Conservation (phyloP, 1,284 basidiomycete species). For the Ganoderma sp. region DNA sequence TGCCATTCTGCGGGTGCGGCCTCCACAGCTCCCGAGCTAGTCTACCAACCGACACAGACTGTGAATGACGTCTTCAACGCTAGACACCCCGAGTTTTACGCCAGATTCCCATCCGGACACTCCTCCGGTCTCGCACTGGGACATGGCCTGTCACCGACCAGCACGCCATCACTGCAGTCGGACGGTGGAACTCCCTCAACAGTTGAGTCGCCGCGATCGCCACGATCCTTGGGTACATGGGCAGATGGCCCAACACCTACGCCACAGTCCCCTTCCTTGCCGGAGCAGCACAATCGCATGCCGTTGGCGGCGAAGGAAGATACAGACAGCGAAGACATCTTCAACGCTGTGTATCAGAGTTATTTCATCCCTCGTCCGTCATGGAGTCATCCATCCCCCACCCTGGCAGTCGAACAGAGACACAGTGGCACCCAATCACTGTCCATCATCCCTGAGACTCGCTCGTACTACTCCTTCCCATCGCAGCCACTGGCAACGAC, state of each 20-base stretch:
- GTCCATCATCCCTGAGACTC: neutral
- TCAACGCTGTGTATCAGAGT: neutral
- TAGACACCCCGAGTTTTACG: neutral
- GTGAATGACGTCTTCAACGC: neutral
- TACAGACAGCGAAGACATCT: neutral
- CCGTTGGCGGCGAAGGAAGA: neutral
- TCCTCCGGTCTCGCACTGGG: too few species aligned
- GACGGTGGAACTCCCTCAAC: neutral
- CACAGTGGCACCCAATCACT: neutral
- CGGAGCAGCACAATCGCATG: neutral
- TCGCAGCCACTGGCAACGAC: too few species aligned
- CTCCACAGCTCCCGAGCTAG: neutral
- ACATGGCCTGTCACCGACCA: too few species aligned
- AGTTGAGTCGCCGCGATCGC: neutral
- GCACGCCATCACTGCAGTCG: neutral
- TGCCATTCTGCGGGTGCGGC: neutral
- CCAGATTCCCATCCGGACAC: neutral
- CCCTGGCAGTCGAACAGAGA: neutral
- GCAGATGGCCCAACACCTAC: neutral
- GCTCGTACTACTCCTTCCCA: too few species aligned
- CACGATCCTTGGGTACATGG: neutral
- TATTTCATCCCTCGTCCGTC: neutral
- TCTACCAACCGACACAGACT: neutral
- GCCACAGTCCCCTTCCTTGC: neutral
- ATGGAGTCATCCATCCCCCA: too few species aligned